phyloP scores from a whole-genome alignment of 148 eudicot species.

The Rhododendron ovatum region DNA sequence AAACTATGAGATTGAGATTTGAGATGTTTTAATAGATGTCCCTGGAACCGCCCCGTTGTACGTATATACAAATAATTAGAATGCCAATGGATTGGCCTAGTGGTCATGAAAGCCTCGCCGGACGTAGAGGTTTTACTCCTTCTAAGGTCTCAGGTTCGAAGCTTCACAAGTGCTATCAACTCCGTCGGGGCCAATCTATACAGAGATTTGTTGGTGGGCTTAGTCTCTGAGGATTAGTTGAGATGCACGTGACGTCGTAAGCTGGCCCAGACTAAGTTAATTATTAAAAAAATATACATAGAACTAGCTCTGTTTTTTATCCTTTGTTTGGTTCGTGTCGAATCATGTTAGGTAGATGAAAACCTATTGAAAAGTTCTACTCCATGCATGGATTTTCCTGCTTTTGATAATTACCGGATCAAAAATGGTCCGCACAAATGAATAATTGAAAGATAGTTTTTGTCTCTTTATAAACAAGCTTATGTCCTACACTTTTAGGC shows the following conservation, averaged over 20 bases:
- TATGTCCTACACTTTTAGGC: neutral
- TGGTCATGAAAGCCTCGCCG: too few species aligned
- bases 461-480: neutral
- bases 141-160: too few species aligned
- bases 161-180: too few species aligned
- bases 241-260: too few species aligned
- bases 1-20: too few species aligned
- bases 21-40: too few species aligned
- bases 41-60: too few species aligned
- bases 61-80: neutral
- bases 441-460: conserved; percentile 6
- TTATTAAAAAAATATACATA: neutral
- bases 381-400: conserved; percentile 5
- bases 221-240: neutral
- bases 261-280: neutral
- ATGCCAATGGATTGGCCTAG: too few species aligned
- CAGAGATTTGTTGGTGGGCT: neutral
- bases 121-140: too few species aligned
- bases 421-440: neutral
- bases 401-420: conserved; percentile 3
- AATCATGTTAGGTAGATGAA: neutral
- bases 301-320: neutral
- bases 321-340: neutral
- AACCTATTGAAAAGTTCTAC: neutral
- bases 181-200: too few species aligned